A percentile compares a stretch with the other conserved stretches of the same genome.
These are phyloP conservation scores for Hypoxylon rubiginosum DNA, from an alignment of 2,329 filamentous ascomycete species.

Conservation along the genomic window DNA sequence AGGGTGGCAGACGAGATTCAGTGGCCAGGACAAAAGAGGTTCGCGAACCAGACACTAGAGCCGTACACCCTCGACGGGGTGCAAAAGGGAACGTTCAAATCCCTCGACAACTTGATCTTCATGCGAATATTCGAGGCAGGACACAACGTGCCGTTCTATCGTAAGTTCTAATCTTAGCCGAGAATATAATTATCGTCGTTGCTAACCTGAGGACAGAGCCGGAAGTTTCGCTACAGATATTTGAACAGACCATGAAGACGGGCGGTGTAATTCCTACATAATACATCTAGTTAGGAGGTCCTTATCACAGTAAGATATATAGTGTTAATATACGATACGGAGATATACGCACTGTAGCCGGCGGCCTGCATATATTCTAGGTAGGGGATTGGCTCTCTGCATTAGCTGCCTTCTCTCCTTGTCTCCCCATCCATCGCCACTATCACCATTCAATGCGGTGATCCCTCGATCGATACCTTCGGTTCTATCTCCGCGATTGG, in stretches of 20 bases:
- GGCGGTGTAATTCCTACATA: constrained; percentile 27
- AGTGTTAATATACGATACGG: constrained; percentile 3
- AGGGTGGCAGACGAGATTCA: constrained; percentile 61
- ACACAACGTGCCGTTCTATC: constrained; percentile 61
- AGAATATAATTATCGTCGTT: not conserved
- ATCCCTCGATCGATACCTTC: not conserved
- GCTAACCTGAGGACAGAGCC: constrained; percentile 30
- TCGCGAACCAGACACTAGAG: constrained; percentile 54
- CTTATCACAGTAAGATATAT: not conserved
- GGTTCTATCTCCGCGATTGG: not conserved
- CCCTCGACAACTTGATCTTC: constrained; percentile 62
- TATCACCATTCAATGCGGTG: too few species aligned
- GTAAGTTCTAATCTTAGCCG: constrained; percentile 47
- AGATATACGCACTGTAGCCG: not conserved
- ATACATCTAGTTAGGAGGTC: not conserved
- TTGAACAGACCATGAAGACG: constrained; percentile 30
- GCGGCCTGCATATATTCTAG: not conserved
- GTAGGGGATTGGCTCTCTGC: too few species aligned
- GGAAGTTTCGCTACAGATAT: constrained; percentile 34
- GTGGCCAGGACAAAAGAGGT: constrained; percentile 58
- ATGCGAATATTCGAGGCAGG: constrained; percentile 62
- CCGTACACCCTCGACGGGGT: constrained; percentile 64
- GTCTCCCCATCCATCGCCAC: too few species aligned
- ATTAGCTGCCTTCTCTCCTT: too few species aligned
- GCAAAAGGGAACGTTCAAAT: constrained; percentile 65